Evolutionary conservation across 2,329 filamentous ascomycete genomes (phyloP).

Genomic region (Xylaria sp.): DNA sequence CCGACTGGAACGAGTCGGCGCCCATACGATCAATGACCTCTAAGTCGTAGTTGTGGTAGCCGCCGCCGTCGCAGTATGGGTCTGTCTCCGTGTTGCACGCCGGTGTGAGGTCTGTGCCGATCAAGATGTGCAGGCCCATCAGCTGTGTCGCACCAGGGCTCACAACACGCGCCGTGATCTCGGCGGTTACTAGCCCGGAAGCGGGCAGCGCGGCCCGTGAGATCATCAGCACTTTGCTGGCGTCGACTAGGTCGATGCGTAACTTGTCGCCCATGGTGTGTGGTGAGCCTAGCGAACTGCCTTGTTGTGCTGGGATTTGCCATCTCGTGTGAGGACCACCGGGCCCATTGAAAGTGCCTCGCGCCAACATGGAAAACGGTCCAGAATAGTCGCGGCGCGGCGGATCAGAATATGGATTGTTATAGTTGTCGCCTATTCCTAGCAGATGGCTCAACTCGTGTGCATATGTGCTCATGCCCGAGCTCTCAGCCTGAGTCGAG

Average conservation of each 20-base stretch:
- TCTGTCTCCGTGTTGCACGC: slow-evolving; percentile 56
- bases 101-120: slow-evolving; percentile 59
- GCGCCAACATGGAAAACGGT: slow-evolving; percentile 64
- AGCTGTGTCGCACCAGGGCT: slow-evolving; percentile 53
- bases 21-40: slow-evolving; percentile 67
- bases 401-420: slow-evolving; percentile 62
- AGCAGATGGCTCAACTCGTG: slow-evolving; percentile 65
- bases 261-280: slow-evolving; percentile 66
- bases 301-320: slow-evolving; percentile 62
- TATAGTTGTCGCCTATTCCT: slow-evolving; percentile 66
- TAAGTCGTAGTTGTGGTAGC: slow-evolving; percentile 63
- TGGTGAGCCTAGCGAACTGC: slow-evolving; percentile 61
- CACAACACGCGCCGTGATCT: slow-evolving; percentile 61
- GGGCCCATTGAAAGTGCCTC: slow-evolving; percentile 64
- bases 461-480: slow-evolving; percentile 64
- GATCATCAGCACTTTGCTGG: slow-evolving; percentile 58
- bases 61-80: slow-evolving; percentile 62
- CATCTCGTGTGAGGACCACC: slow-evolving; percentile 64
- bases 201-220: slow-evolving; percentile 55
- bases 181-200: slow-evolving; percentile 58
- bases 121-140: slow-evolving; percentile 60
- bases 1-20: slow-evolving; percentile 62
- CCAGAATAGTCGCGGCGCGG: slow-evolving; percentile 61
- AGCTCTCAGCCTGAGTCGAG: slow-evolving; percentile 64
- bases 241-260: slow-evolving; percentile 60